phyloP scores from a whole-genome alignment of 257 asterid species.

The Solanum peruvianum region DNA sequence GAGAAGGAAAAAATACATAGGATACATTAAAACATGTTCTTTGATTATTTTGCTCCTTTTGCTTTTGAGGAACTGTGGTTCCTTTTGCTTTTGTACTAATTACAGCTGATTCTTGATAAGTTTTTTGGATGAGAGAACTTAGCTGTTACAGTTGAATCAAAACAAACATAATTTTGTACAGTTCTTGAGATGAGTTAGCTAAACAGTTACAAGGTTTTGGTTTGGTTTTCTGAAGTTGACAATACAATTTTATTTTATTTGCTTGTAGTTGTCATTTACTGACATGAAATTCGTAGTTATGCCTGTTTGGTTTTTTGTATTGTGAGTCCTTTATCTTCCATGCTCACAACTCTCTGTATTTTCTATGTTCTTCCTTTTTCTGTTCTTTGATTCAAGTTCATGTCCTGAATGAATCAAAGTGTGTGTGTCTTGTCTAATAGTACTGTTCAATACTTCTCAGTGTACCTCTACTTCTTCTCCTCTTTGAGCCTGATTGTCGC shows the following conservation, averaged over 20 bases:
- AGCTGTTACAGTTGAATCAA: not conserved
- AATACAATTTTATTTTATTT: no score
- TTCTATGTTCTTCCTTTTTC: not conserved
- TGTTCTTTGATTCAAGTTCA: not conserved
- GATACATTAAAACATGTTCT: not conserved
- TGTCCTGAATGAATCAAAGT: no score
- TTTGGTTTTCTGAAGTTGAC: not conserved
- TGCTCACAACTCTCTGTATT: not conserved
- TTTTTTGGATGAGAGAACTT: conserved; percentile 15
- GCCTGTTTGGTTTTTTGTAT: not conserved
- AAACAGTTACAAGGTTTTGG: not conserved
- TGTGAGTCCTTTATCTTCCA: not conserved
- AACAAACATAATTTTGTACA: not conserved
- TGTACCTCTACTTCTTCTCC: not conserved
- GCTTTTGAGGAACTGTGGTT: not conserved
- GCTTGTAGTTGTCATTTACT: not conserved
- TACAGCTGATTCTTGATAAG: conserved; percentile 10
- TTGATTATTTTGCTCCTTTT: not conserved
- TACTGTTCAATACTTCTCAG: no score
- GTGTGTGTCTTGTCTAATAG: no score
- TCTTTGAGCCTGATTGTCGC: not conserved
- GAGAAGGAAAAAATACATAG: not conserved
- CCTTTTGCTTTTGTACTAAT: not conserved
- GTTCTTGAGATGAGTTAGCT: not conserved
- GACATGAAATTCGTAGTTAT: not conserved